Evolutionary conservation across 768 basidiomycete genomes (phyloP).

Genomic region (Panellus pusillus): DNA sequence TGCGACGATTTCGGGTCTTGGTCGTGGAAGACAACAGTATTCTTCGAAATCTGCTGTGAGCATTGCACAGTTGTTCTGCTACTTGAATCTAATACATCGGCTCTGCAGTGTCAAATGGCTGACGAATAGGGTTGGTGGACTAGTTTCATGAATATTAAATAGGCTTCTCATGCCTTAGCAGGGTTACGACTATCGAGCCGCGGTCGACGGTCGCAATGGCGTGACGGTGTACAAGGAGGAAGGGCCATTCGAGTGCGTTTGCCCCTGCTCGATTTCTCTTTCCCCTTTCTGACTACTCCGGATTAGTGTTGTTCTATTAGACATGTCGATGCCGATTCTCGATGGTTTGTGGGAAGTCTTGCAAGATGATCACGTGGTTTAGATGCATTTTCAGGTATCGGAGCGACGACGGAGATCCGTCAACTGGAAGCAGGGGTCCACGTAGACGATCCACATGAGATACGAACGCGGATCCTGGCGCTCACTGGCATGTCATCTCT

Average conservation of each 20-base stretch:
- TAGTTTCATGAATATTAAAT: background rate
- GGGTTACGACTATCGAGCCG: slow-evolving; percentile 77
- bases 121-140: slow-evolving; percentile 50
- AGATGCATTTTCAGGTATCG: slow-evolving; percentile 52
- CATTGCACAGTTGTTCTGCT: slow-evolving; percentile 13
- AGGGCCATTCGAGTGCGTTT: slow-evolving; percentile 82
- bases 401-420: slow-evolving; percentile 83
- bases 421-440: slow-evolving; percentile 57
- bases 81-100: slow-evolving; percentile 12
- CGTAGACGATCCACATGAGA: slow-evolving; percentile 19
- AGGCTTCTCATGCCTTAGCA: slow-evolving; percentile 19
- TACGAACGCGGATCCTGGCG: slow-evolving; percentile 67
- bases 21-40: slow-evolving; percentile 92
- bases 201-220: slow-evolving; percentile 83
- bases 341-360: slow-evolving; percentile 60
- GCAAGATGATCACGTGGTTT: too few species aligned
- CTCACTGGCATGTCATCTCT: slow-evolving; percentile 92
- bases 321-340: slow-evolving; percentile 92
- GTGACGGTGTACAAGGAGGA: slow-evolving; percentile 71
- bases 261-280: background rate
- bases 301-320: slow-evolving; percentile 77
- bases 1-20: slow-evolving; percentile 59
- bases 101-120: slow-evolving; percentile 61
- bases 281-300: slow-evolving; percentile 11
- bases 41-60: slow-evolving; percentile 79